phyloP scores from a whole-genome alignment of 257 asterid genomes.

The Sherardia arvensis region DNA sequence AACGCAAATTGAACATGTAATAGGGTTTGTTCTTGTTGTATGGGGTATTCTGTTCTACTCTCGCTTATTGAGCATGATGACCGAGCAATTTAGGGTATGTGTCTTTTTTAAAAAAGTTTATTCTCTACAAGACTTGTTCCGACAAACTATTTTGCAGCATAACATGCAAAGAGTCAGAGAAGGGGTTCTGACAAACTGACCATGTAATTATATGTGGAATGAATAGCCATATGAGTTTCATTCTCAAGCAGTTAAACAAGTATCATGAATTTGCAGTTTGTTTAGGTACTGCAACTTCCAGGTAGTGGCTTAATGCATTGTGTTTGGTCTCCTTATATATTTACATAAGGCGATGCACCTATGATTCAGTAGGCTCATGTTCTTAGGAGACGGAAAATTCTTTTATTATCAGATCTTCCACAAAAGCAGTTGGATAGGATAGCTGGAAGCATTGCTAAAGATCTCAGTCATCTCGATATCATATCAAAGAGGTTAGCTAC shows the following conservation, averaged over 20 bases:
- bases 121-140: slow-evolving; percentile 21
- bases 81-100: slow-evolving; percentile 91
- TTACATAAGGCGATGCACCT: slow-evolving; percentile 8
- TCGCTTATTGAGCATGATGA: slow-evolving; percentile 93
- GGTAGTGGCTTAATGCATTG: slow-evolving; percentile 34
- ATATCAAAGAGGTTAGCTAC: slow-evolving; percentile 66
- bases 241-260: slow-evolving; percentile 84
- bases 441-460: slow-evolving; percentile 74
- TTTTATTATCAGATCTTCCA: slow-evolving; percentile 90
- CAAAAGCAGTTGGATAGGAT: slow-evolving; percentile 85
- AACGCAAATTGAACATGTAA: slow-evolving; percentile 81
- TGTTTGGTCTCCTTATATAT: background rate
- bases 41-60: slow-evolving; percentile 96
- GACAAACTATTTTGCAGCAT: slow-evolving; percentile 40
- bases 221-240: slow-evolving; percentile 69
- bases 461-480: slow-evolving; percentile 83
- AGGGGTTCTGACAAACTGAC: slow-evolving; percentile 89
- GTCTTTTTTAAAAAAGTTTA: slow-evolving; percentile 9
- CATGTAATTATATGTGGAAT: slow-evolving; percentile 89
- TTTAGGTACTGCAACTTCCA: slow-evolving; percentile 84
- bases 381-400: slow-evolving; percentile 81
- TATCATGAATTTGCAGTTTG: slow-evolving; percentile 91
- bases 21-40: slow-evolving; percentile 90
- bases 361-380: slow-evolving; percentile 16
- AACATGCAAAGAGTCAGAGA: slow-evolving; percentile 90